A percentile compares a stretch with the other conserved stretches of the same genome.
Conservation (phyloP, 2,329 filamentous ascomycete genomes). For the Colletotrichum sansevieriae region DNA sequence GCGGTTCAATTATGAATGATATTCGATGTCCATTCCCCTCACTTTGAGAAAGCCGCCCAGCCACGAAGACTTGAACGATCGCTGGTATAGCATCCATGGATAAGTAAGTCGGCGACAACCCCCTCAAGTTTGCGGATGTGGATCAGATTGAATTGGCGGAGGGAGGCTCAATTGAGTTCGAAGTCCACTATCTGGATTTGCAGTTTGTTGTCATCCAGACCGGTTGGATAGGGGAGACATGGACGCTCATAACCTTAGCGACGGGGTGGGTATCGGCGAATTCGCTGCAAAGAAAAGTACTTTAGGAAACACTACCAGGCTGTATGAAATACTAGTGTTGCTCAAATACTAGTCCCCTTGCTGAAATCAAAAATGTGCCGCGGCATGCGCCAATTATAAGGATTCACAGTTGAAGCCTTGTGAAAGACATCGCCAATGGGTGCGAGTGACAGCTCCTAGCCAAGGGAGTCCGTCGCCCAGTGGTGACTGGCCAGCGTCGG, state of each 20-base stretch:
- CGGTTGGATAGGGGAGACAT: constrained; percentile 69
- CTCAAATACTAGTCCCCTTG: constrained; percentile 1
- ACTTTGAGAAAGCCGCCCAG: constrained; percentile 57
- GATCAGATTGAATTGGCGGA: constrained; percentile 68
- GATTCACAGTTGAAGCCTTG: too few relatives aligned
- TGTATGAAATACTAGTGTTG: background rate
- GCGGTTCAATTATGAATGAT: constrained; percentile 18
- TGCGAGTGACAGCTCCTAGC: background rate
- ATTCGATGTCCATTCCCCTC: constrained; percentile 40
- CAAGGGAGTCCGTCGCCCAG: constrained; percentile 1
- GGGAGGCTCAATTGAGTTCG: constrained; percentile 63
- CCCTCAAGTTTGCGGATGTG: constrained; percentile 69
- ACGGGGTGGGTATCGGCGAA: constrained; percentile 57
- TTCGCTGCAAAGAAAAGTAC: constrained; percentile 55
- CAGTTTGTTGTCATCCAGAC: constrained; percentile 69
- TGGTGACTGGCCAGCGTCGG: background rate
- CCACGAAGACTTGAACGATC: constrained; percentile 60
- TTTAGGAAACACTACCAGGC: background rate
- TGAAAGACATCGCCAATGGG: background rate
- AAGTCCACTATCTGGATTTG: constrained; percentile 73
- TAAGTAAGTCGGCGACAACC: constrained; percentile 65
- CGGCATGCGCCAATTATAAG: constrained; percentile 9
- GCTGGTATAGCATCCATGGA: constrained; percentile 55
- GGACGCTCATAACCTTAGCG: constrained; percentile 61
- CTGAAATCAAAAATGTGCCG: background rate